phyloP scores from a whole-genome alignment of 345 rosid species.

The Euclidium syriacum region DNA sequence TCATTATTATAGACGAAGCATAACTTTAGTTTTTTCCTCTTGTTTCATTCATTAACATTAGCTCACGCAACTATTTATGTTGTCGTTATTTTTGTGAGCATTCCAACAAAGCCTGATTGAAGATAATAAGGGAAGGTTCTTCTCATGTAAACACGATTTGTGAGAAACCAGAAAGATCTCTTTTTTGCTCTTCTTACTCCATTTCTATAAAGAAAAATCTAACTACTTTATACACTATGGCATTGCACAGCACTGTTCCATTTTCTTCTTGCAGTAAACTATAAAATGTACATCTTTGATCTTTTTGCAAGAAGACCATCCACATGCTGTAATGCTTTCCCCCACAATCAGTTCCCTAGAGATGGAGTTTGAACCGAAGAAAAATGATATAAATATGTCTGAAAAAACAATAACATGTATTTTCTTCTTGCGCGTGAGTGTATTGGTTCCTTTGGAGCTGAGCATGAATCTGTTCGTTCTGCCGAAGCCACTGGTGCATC shows the following conservation, averaged over 20 bases:
- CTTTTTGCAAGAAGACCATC: constrained; percentile 10
- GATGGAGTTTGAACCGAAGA: constrained; percentile 1
- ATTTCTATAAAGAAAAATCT: not conserved
- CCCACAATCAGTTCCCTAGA: not conserved
- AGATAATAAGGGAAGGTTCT: too few relatives aligned
- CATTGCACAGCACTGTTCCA: not conserved
- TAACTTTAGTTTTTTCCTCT: too few relatives aligned
- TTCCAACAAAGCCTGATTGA: too few relatives aligned
- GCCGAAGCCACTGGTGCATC: not conserved
- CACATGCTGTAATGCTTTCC: constrained; percentile 7
- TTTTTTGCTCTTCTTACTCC: constrained; percentile 1
- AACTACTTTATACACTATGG: not conserved
- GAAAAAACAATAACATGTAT: not conserved
- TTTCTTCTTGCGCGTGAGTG: not conserved
- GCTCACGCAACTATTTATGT: too few relatives aligned
- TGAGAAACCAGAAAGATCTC: too few relatives aligned
- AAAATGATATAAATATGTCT: not conserved
- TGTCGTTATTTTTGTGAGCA: too few relatives aligned
- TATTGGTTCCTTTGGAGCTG: constrained; percentile 14
- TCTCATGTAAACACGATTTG: too few relatives aligned
- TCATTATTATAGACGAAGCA: too few relatives aligned
- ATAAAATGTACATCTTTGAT: constrained; percentile 9
- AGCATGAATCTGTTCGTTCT: not conserved
- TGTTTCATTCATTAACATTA: too few relatives aligned
- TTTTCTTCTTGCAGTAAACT: constrained; percentile 1